These are phyloP conservation scores for Trametes meyenii DNA, from an alignment of 768 basidiomycete genomes.

Conservation along the genomic window DNA sequence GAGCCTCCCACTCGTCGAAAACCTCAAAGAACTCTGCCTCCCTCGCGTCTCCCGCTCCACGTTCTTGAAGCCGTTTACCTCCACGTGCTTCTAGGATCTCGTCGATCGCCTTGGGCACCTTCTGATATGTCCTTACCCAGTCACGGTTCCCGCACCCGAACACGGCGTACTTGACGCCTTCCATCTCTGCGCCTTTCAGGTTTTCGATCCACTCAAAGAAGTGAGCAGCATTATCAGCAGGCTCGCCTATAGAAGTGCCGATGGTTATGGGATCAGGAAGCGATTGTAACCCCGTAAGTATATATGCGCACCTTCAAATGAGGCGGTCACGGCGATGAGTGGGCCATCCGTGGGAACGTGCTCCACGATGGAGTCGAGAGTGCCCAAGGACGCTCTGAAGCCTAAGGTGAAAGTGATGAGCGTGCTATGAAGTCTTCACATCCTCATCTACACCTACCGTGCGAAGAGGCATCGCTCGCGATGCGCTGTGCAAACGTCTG, in stretches of 20 bases:
- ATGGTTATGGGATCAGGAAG: background rate
- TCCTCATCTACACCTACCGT: slow-evolving; percentile 34
- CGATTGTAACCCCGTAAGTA: background rate
- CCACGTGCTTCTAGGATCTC: slow-evolving; percentile 38
- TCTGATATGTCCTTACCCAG: slow-evolving; percentile 51
- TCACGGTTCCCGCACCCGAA: slow-evolving; percentile 56
- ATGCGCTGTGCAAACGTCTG: slow-evolving; percentile 52
- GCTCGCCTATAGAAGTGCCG: slow-evolving; percentile 36
- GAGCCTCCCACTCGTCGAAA: slow-evolving; percentile 47
- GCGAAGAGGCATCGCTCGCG: slow-evolving; percentile 39
- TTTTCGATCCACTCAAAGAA: slow-evolving; percentile 47
- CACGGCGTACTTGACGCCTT: slow-evolving; percentile 44
- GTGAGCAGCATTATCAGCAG: slow-evolving; percentile 50
- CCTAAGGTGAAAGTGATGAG: slow-evolving; percentile 30
- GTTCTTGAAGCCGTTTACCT: slow-evolving; percentile 38
- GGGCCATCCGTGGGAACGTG: slow-evolving; percentile 48
- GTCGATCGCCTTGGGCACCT: slow-evolving; percentile 47
- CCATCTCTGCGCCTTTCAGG: slow-evolving; percentile 33
- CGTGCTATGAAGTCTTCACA: background rate
- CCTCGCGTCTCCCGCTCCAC: slow-evolving; percentile 48
- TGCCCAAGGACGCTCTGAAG: slow-evolving; percentile 42
- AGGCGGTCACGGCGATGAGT: slow-evolving; percentile 48
- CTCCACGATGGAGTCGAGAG: slow-evolving; percentile 43
- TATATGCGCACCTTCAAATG: slow-evolving; percentile 44
- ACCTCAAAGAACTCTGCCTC: slow-evolving; percentile 44